A percentile compares a stretch with the other conserved stretches of the same genome.
Conservation (phyloP, 352 stramenopile genomes). For the Phytophthora kernoviae region DNA sequence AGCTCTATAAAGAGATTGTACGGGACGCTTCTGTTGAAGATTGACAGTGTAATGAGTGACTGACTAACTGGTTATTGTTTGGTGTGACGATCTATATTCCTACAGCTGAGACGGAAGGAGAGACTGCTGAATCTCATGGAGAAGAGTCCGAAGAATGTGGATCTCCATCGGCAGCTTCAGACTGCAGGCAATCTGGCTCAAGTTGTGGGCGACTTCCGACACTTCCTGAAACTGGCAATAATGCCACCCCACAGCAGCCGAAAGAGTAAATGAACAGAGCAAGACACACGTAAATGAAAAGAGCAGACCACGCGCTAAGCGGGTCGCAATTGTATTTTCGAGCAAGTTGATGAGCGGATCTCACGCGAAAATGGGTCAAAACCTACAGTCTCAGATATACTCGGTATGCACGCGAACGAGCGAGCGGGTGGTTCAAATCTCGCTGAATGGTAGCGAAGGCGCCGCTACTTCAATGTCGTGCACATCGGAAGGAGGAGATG, state of each 20-base stretch:
- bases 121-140: slow-evolving; percentile 86
- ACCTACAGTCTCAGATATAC: slow-evolving; percentile 20
- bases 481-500: slow-evolving; percentile 20
- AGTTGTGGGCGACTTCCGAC: slow-evolving; percentile 81
- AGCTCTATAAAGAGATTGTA: slow-evolving; percentile 90
- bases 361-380: slow-evolving; percentile 29
- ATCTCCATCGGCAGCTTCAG: slow-evolving; percentile 87
- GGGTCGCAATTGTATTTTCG: slow-evolving; percentile 37
- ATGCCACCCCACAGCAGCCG: slow-evolving; percentile 34
- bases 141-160: slow-evolving; percentile 83
- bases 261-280: slow-evolving; percentile 31
- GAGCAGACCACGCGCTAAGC: slow-evolving; percentile 14
- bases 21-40: slow-evolving; percentile 8
- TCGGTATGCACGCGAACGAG: not conserved
- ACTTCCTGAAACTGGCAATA: slow-evolving; percentile 77
- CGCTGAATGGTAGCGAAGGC: slow-evolving; percentile 33
- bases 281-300: slow-evolving; percentile 21
- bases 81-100: not conserved
- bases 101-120: slow-evolving; percentile 81
- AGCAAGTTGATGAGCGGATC: slow-evolving; percentile 17
- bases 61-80: slow-evolving; percentile 12
- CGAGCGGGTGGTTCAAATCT: slow-evolving; percentile 24
- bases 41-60: too few relatives aligned
- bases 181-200: slow-evolving; percentile 83
- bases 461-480: slow-evolving; percentile 21